Conservation (phyloP, 768 basidiomycete genomes). For the Pulveroboletus sp. region DNA sequence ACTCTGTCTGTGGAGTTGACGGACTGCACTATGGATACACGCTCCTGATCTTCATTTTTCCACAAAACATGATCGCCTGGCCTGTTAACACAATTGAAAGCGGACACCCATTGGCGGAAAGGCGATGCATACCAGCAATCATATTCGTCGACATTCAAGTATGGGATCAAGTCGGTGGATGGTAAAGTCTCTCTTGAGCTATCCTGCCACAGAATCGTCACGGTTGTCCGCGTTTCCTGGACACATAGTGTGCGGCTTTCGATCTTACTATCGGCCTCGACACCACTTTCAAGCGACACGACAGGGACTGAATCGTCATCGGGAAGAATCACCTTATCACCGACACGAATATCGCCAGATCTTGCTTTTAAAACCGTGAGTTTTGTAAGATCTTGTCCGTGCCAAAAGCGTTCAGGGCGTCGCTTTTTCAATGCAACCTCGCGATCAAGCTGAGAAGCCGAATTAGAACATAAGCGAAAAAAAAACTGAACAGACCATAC, state of each 20-base stretch:
- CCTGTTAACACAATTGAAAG: conserved; percentile 42
- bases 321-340: conserved; percentile 68
- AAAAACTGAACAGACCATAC: conserved; percentile 39
- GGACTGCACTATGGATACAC: conserved; percentile 72
- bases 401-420: conserved; percentile 78
- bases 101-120: neutral
- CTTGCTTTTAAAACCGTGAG: conserved; percentile 62
- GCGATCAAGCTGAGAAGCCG: conserved; percentile 52
- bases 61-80: conserved; percentile 90
- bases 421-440: conserved; percentile 50
- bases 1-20: conserved; percentile 73
- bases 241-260: conserved; percentile 61
- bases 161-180: conserved; percentile 71
- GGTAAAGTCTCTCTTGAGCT: conserved; percentile 61
- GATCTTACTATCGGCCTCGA: conserved; percentile 44
- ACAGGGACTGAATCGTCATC: conserved; percentile 43
- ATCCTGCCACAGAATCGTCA: conserved; percentile 86
- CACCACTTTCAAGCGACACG: conserved; percentile 60
- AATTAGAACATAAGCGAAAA: conserved; percentile 3
- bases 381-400: conserved; percentile 56
- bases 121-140: conserved; percentile 70
- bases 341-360: conserved; percentile 68
- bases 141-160: conserved; percentile 87
- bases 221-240: conserved; percentile 63
- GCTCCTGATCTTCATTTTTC: conserved; percentile 68